Conservation (phyloP, 2,329 filamentous ascomycete species). For the Leptoxyphium fumago region DNA sequence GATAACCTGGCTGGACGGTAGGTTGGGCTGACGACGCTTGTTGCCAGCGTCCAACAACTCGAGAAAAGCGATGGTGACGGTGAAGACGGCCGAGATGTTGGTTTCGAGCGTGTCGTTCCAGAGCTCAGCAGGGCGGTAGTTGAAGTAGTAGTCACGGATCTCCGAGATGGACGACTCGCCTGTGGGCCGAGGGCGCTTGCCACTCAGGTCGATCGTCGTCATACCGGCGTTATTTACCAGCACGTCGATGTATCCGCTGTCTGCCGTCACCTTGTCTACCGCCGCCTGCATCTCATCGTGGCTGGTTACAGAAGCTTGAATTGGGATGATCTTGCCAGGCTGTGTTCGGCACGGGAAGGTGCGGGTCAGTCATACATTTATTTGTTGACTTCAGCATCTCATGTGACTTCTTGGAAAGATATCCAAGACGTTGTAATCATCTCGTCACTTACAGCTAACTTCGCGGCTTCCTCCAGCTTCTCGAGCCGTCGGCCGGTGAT, state of each 20-base stretch:
- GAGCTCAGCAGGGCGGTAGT: constrained; percentile 29
- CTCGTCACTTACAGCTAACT: constrained; percentile 10
- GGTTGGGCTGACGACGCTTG: constrained; percentile 22
- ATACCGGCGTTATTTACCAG: constrained; percentile 39
- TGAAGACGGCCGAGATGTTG: constrained; percentile 31
- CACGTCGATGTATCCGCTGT: constrained; percentile 35
- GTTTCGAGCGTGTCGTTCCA: constrained; percentile 27
- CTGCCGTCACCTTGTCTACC: constrained; percentile 26
- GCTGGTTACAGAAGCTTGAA: constrained; percentile 30
- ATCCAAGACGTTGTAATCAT: no score
- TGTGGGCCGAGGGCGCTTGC: constrained; percentile 27
- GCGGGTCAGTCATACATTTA: no score
- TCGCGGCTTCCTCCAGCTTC: constrained; percentile 26
- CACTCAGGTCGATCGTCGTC: constrained; percentile 14
- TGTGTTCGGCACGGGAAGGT: not conserved
- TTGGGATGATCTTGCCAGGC: constrained; percentile 24
- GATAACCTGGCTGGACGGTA: constrained; percentile 32
- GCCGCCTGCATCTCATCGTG: constrained; percentile 26
- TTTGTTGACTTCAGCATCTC: no score
- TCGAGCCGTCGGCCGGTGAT: constrained; percentile 29
- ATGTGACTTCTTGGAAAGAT: no score
- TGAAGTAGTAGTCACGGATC: constrained; percentile 24
- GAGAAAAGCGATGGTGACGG: constrained; percentile 30
- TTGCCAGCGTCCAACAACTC: constrained; percentile 32
- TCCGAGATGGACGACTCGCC: constrained; percentile 12